Percentiles rank a stretch among this genome's conserved stretches.
phyloP scores from a whole-genome alignment of 495 filamentous ascomycete species.

The Penicillium pulvis region DNA sequence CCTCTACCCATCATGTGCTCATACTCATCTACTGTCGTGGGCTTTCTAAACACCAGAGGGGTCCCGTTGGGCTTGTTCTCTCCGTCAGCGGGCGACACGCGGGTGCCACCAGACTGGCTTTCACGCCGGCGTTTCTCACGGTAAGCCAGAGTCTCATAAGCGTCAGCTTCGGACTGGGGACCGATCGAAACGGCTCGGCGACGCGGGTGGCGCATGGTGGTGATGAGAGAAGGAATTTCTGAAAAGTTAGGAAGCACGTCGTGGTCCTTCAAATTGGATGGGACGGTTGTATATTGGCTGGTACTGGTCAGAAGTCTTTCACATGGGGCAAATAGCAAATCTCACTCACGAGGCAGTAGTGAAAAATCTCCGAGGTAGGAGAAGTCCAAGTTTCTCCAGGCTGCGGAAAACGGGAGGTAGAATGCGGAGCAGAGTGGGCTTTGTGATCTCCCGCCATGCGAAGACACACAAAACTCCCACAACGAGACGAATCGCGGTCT shows the following conservation, averaged over 20 bases:
- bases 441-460: slow-evolving; percentile 84
- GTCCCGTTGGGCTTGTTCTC: slow-evolving; percentile 22
- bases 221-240: slow-evolving; percentile 77
- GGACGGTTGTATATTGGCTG: slow-evolving; percentile 84
- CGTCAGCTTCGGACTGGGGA: slow-evolving; percentile 93
- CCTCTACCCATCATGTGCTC: slow-evolving; percentile 72
- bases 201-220: slow-evolving; percentile 75
- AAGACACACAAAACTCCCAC: slow-evolving; percentile 83
- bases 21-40: slow-evolving; percentile 59
- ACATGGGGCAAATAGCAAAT: neutral
- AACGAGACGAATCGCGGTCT: slow-evolving; percentile 64
- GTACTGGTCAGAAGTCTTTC: neutral
- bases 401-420: slow-evolving; percentile 87
- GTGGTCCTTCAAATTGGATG: slow-evolving; percentile 73
- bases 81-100: slow-evolving; percentile 29
- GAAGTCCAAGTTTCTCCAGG: slow-evolving; percentile 75
- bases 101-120: slow-evolving; percentile 53
- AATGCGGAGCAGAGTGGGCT: slow-evolving; percentile 73
- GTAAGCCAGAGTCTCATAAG: slow-evolving; percentile 94
- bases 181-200: slow-evolving; percentile 86
- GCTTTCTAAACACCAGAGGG: slow-evolving; percentile 24
- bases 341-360: slow-evolving; percentile 74
- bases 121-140: slow-evolving; percentile 79
- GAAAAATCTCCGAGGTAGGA: slow-evolving; percentile 84
- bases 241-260: slow-evolving; percentile 84